phyloP scores from a whole-genome alignment of 2,329 filamentous ascomycete genomes.

The Cytospora mali region DNA sequence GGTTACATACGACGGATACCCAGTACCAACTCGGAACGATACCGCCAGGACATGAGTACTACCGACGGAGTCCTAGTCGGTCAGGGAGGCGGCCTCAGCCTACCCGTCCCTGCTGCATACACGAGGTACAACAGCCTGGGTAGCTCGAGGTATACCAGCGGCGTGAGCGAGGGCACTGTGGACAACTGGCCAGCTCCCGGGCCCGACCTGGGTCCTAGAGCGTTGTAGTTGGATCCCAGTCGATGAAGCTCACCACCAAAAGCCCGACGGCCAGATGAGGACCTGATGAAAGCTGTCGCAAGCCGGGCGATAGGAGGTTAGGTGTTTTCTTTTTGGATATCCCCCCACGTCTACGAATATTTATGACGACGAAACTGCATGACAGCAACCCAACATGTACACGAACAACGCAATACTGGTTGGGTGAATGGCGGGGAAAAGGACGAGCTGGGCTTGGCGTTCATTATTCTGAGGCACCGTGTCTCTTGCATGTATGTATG shows the following conservation, averaged over 20 bases:
- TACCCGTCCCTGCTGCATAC: conserved; percentile 38
- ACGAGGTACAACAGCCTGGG: conserved; percentile 42
- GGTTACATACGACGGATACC: conserved; percentile 16
- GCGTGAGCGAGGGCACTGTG: conserved; percentile 43
- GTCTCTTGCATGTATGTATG: not conserved
- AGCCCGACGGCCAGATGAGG: not conserved
- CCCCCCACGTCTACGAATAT: not conserved
- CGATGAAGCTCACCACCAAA: not conserved
- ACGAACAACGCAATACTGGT: not conserved
- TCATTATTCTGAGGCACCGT: not conserved
- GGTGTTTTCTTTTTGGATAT: not conserved
- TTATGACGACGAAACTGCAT: not conserved
- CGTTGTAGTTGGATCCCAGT: not conserved
- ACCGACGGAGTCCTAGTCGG: conserved; percentile 26
- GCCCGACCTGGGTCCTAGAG: conserved; percentile 52
- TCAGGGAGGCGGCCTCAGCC: conserved; percentile 27
- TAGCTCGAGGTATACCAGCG: conserved; percentile 53
- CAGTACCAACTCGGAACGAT: conserved; percentile 9
- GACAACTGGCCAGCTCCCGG: conserved; percentile 56
- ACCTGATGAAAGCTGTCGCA: not conserved
- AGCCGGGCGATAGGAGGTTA: not conserved
- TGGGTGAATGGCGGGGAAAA: not conserved
- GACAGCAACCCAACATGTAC: not conserved
- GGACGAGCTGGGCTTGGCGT: not conserved
- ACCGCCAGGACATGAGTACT: conserved; percentile 24